Evolutionary conservation across 2,329 filamentous ascomycete species (phyloP), one percentile per base, ranked within the genome.

Genomic region (Juglanconis sp.): DNA sequence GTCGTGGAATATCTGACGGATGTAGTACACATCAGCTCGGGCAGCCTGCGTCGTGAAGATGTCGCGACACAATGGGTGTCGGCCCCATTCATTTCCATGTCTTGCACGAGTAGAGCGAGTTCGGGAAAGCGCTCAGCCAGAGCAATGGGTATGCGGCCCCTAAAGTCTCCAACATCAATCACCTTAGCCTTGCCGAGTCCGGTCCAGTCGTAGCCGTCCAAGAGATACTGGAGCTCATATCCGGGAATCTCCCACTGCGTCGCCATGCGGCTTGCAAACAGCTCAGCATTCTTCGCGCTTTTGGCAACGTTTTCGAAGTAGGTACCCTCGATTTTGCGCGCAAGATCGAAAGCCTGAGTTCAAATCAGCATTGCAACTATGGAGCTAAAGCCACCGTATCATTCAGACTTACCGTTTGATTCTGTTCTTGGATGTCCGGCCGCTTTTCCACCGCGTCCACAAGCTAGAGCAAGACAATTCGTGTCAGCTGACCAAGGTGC

Each of bases 1-100:
- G 67, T 79, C 75, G 60, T 80, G 77, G 8, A 81, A 65, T 46
- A 79, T 76, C 65, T 70, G 68, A n/a, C 76, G 74, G 57, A 78
- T 24, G n/a, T 50, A 24, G 8, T 57, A 63, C 31, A 57, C 46
- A 47, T 59, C 34, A n/a, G 48, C 52, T 34, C n/a, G n/a, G 2
- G 50, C 46, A 3, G 51, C 17, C n/a, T 59, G 57, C 6, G 32
- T 15, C 2, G 17, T 24, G 13, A 59, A 53, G 5, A 55, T 6
- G 30, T 59, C 57, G 5, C 44, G 44, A 8, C 44, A 9, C 7
- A 11, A 46, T 46, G 44, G 9, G 44, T n/a, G 7, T 46, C 15
- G 13, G n/a, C 44, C 15, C 3, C 17, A 30, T 17, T 30, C 15
- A 17, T 46, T 4, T 7, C 44, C 44, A 46, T 46, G 44, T 46